Evolutionary conservation across 2,329 filamentous ascomycete genomes (phyloP).

Genomic region (Colletotrichum sp.): DNA sequence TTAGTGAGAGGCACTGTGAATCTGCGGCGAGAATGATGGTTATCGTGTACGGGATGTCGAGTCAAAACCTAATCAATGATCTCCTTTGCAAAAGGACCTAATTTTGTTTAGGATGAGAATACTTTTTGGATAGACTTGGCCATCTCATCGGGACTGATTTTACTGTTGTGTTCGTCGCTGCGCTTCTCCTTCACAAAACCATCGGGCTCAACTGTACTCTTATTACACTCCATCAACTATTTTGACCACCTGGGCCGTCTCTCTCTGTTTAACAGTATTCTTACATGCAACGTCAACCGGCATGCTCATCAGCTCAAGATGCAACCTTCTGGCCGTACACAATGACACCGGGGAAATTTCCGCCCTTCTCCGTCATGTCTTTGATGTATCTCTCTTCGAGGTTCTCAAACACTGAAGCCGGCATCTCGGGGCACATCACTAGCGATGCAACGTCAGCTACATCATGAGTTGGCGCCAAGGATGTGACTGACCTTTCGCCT

Average conservation of each 20-base stretch:
- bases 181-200: fast-evolving
- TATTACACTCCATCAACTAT: neutral
- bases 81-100: fast-evolving
- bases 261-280: neutral
- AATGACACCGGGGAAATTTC: neutral
- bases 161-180: fast-evolving
- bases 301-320: too few relatives aligned
- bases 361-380: slow-evolving; percentile 16
- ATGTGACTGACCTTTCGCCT: neutral
- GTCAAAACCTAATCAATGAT: neutral
- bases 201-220: fast-evolving
- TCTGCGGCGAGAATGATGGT: neutral
- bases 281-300: neutral
- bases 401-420: neutral
- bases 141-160: neutral
- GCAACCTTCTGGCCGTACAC: neutral
- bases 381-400: slow-evolving; percentile 5
- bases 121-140: too few relatives aligned
- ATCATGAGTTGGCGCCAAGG: too few relatives aligned
- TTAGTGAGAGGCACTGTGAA: fast-evolving
- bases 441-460: neutral
- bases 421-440: neutral
- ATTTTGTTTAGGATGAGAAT: neutral
- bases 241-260: neutral
- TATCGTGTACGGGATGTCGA: fast-evolving